Evolutionary conservation across 805 yeast genomes (phyloP), one percentile per base, ranked within the genome.

Genomic region (Myxozyma vanderwaltii): DNA sequence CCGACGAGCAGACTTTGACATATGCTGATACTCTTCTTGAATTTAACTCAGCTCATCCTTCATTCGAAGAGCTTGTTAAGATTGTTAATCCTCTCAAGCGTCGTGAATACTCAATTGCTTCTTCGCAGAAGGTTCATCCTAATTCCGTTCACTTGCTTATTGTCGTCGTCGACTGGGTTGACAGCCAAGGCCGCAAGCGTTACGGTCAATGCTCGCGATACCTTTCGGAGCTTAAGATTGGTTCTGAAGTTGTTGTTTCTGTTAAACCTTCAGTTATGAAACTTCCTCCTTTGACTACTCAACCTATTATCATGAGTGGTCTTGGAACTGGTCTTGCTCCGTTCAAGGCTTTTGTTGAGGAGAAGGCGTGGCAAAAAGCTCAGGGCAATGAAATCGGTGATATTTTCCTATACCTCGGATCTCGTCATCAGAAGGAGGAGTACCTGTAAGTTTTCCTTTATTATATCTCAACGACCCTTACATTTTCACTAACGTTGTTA

Each of bases 191-290:
- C 53, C 83, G 96, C 74, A 82, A 81, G 71, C 84, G 97, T 76
- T 91, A 75, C 72, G 98, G 98, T 43, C 98, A 92, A 74, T 89
- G 97, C 75, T 92, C 98, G 51, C 89, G 89, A 75, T 92, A 84
- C 75, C 78, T 92, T 67, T 84, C 96, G 31, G 91, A 89, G 63
- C 82, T 92, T 70, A 67, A 76, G 7, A 80, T 88, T 62, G 97
- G 97, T 43, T 80, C 86, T 51, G 96, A 91, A 72, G 80, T 92
- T 58, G 96, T 90, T 55, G 98, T 92, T 29, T 85, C 94, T 63
- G 97, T 92, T 58, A 92, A 92, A 77, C 96, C 97, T 31, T 90
- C 97, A 8, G 97, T 92, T 47, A 91, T 92, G 97, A 92, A 91
- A 76, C 79, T 92, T 64, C 98, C 98, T 62, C 88, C 91, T 68